These are phyloP conservation scores for Teunomyces tritomae DNA, from an alignment of 805 yeast genomes.

Conservation along the genomic window DNA sequence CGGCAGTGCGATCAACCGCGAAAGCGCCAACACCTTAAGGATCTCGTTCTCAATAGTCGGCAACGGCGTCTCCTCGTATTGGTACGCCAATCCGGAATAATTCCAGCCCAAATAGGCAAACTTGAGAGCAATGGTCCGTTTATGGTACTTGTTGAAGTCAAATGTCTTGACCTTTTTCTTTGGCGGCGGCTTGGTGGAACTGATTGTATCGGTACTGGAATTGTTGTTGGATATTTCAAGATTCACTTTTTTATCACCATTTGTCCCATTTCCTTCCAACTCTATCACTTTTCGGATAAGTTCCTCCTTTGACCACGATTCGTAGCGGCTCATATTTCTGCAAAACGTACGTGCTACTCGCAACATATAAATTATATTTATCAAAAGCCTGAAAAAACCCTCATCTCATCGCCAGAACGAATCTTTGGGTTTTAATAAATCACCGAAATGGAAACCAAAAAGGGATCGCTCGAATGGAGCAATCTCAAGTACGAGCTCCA, in stretches of 20 bases:
- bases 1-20: slow-evolving; percentile 60
- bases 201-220: neutral
- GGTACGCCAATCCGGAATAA: slow-evolving; percentile 86
- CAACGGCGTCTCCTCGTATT: slow-evolving; percentile 68
- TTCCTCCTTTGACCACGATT: slow-evolving; percentile 63
- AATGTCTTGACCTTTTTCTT: slow-evolving; percentile 43
- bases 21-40: slow-evolving; percentile 64
- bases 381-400: slow-evolving; percentile 4
- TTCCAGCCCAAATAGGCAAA: slow-evolving; percentile 95
- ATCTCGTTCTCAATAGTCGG: slow-evolving; percentile 86
- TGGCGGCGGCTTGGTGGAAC: slow-evolving; percentile 1
- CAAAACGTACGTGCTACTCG: neutral
- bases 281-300: slow-evolving; percentile 55
- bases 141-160: slow-evolving; percentile 61
- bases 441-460: slow-evolving; percentile 21
- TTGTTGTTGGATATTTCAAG: neutral
- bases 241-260: too few relatives aligned
- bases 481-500: slow-evolving; percentile 50
- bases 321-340: slow-evolving; percentile 33
- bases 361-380: slow-evolving; percentile 8
- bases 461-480: slow-evolving; percentile 59
- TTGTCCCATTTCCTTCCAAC: slow-evolving; percentile 41
- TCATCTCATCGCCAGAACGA: slow-evolving; percentile 1
- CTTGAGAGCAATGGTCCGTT: slow-evolving; percentile 71
- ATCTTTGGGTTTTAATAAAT: neutral